These are phyloP conservation scores for Kuraishia ogatae DNA, from an alignment of 805 yeast species.

Conservation along the genomic window DNA sequence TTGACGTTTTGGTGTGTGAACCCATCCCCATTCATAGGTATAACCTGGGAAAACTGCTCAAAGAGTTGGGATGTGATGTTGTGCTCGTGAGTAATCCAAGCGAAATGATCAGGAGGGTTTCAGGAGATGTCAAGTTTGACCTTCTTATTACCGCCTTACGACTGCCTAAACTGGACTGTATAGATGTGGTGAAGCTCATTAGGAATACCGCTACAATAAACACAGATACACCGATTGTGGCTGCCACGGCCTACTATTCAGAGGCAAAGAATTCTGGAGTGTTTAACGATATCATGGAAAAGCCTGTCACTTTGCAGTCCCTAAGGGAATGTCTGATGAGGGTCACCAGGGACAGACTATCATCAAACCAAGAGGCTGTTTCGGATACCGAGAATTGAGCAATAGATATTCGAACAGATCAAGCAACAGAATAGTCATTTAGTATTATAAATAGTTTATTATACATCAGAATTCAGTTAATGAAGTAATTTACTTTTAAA, in stretches of 20 bases:
- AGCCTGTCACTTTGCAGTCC: constrained; percentile 43
- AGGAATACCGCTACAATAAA: constrained; percentile 73
- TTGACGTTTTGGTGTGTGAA: constrained; percentile 77
- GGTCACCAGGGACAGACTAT: constrained; percentile 10
- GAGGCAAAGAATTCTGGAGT: constrained; percentile 49
- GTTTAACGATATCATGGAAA: constrained; percentile 67
- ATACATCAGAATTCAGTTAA: too few relatives aligned
- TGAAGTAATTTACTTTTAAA: background rate
- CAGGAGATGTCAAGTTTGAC: constrained; percentile 80
- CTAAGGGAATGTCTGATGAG: constrained; percentile 21
- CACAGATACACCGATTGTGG: constrained; percentile 67
- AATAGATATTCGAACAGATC: too few relatives aligned
- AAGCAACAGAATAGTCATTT: too few relatives aligned
- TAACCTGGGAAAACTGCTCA: constrained; percentile 54
- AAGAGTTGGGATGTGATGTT: constrained; percentile 69
- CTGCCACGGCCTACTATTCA: constrained; percentile 60
- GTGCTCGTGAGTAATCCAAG: constrained; percentile 73
- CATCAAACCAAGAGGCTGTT: constrained; percentile 20
- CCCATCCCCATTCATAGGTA: constrained; percentile 78
- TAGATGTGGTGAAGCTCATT: constrained; percentile 71
- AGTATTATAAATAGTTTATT: too few relatives aligned
- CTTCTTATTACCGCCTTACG: constrained; percentile 69
- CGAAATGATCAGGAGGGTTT: constrained; percentile 71
- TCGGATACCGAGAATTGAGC: constrained; percentile 18
- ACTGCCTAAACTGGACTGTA: constrained; percentile 56